Evolutionary conservation across 257 asterid genomes (phyloP), one percentile per base, ranked within the genome.

Genomic region (Gentiana dahurica): DNA sequence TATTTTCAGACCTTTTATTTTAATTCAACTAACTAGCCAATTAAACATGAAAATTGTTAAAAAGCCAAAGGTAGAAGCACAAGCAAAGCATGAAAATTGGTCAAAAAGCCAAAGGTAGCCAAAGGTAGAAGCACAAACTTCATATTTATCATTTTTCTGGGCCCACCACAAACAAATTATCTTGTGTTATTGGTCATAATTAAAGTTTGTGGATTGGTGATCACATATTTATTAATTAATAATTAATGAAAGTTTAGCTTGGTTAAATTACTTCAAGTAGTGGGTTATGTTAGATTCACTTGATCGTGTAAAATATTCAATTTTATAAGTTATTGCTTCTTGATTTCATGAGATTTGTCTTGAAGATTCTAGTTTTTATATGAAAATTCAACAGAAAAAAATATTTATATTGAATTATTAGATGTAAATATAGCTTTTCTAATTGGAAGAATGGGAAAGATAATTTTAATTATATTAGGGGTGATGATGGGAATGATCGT

Each of bases 171-270:
- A 39, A 48, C 45, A 50, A 57, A 39, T 56, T 34, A 36, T 12
- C 44, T 46, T 41, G 47, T 58, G 47, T 58, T 36, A 46, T 53
- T 57, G 59, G 65, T 49, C 54, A 43, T 8, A n/a, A 36, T 24
- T 24, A 24, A 32, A 60, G 57, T 54, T 36, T 61, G 57, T 54
- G 60, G 49, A 66, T 61, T 53, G 65, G 66, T 47, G 53, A 54
- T 12, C 24, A 51, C 52, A 66, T 36, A 59, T 39, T 12, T 41
- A 41, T 2, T 5, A 5, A 5, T 4, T 1, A 41, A 41, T 5
- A 5, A 5, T 4, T 1, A 41, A 41, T 41, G 46, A 41, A 41
- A 5, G 0, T 2, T 41, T 41, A 41, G 9, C 24, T 24, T 24
- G 24, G 24, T 24, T 24, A 24, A 24, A 24, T 24, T 24, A 24